These are phyloP conservation scores for Tolypocladium ovalisporum DNA, from an alignment of 2,329 filamentous ascomycete genomes.

Conservation along the genomic window DNA sequence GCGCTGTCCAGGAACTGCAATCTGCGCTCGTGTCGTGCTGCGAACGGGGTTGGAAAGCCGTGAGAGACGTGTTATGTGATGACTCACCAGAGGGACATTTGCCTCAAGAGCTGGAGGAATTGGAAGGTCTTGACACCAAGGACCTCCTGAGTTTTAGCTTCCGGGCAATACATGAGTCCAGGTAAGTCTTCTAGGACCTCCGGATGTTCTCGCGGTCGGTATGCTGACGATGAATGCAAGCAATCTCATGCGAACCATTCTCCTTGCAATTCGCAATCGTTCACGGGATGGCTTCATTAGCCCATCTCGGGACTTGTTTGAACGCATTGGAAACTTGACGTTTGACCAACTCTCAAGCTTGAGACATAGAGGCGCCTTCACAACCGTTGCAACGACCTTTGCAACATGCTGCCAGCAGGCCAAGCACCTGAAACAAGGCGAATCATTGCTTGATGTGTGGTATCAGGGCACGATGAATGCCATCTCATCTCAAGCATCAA, in stretches of 20 bases:
- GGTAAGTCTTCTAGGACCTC: constrained; percentile 36
- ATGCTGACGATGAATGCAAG: constrained; percentile 27
- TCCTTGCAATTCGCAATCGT: constrained; percentile 40
- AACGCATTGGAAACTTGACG: constrained; percentile 58
- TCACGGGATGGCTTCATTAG: constrained; percentile 31
- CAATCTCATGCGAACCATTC: constrained; percentile 56
- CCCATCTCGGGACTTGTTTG: constrained; percentile 45
- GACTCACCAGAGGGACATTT: constrained; percentile 89
- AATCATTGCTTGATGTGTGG: constrained; percentile 52
- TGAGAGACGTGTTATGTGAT: constrained; percentile 72
- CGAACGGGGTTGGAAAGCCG: constrained; percentile 62
- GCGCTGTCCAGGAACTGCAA: constrained; percentile 31
- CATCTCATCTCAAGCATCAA: constrained; percentile 66
- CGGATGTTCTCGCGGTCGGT: not conserved
- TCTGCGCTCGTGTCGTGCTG: constrained; percentile 49
- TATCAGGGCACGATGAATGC: constrained; percentile 60
- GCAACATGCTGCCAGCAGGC: constrained; percentile 62
- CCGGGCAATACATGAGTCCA: constrained; percentile 88
- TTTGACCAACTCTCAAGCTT: constrained; percentile 76
- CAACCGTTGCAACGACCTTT: constrained; percentile 84
- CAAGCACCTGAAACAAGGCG: constrained; percentile 29
- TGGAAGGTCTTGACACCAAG: constrained; percentile 67
- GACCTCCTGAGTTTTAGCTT: constrained; percentile 92
- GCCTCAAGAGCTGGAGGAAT: constrained; percentile 63
- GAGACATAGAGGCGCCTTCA: constrained; percentile 86